Percentiles rank a stretch among this genome's conserved stretches.
These are phyloP conservation scores for Chimonanthus salicifolius DNA, from an alignment of 164 flowering plant species.

Conservation along the genomic window DNA sequence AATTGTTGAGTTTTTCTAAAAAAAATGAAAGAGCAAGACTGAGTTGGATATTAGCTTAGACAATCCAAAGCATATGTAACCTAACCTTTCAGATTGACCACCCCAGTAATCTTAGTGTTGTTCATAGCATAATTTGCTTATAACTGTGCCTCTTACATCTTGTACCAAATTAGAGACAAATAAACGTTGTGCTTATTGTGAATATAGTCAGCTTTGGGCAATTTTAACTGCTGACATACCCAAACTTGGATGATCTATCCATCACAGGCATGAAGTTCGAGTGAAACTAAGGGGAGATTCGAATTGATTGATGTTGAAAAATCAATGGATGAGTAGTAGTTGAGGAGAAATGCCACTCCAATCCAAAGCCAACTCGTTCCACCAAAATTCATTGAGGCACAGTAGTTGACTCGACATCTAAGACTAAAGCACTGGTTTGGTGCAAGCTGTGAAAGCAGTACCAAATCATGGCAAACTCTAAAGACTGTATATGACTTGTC, in stretches of 20 bases:
- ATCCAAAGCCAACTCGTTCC: not conserved
- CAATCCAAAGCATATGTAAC: no score
- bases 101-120: no score
- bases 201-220: not conserved
- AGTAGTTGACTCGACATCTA: slow-evolving; percentile 1
- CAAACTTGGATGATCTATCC: not conserved
- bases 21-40: no score
- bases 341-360: not conserved
- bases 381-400: not conserved
- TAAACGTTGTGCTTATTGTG: no score
- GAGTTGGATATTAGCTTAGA: no score
- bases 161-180: no score
- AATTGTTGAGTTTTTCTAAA: no score
- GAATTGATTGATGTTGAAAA: not conserved
- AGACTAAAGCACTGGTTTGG: not conserved
- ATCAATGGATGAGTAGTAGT: not conserved
- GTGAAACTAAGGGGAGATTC: not conserved
- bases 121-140: no score
- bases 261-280: not conserved
- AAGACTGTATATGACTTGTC: not conserved
- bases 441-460: not conserved
- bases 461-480: slow-evolving; percentile 1
- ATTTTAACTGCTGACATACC: not conserved
- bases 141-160: no score
- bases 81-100: no score